Conservation (phyloP, 768 basidiomycete species). For the Trametes gibbosa region DNA sequence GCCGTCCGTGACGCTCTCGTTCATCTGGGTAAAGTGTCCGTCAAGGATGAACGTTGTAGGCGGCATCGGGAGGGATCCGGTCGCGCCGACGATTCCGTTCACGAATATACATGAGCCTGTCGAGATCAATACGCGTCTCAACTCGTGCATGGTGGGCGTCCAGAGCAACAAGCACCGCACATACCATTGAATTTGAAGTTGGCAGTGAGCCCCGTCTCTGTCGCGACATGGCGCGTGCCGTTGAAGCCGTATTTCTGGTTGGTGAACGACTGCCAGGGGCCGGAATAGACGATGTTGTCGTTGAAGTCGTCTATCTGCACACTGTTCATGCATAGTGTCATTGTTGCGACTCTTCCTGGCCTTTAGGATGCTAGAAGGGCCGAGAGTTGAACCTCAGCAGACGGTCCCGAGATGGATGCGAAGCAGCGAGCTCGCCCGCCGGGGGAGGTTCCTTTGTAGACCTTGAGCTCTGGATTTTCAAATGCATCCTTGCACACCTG, state of each 20-base stretch:
- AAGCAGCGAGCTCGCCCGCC: too few species aligned
- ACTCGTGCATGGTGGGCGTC: too few species aligned
- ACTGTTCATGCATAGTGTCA: background rate
- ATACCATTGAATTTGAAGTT: conserved; percentile 10
- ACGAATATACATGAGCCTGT: background rate
- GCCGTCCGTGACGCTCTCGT: background rate
- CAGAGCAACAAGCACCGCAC: background rate
- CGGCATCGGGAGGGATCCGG: background rate
- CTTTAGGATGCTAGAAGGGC: too few species aligned
- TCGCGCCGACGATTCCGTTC: background rate
- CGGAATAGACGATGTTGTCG: background rate
- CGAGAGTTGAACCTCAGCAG: too few species aligned
- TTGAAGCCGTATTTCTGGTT: conserved; percentile 2
- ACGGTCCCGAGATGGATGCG: too few species aligned
- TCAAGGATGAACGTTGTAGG: conserved; percentile 7
- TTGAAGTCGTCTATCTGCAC: background rate
- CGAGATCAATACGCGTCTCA: too few species aligned
- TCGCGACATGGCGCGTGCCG: conserved; percentile 4
- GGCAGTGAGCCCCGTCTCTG: conserved; percentile 1
- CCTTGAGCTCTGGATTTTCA: too few species aligned
- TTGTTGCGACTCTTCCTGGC: background rate
- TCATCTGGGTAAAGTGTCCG: conserved; percentile 6
- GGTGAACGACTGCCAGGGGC: conserved; percentile 2
- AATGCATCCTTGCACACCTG: too few species aligned
- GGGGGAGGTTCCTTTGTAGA: too few species aligned